These are phyloP conservation scores for Plectosphaerella cucumerina DNA, from an alignment of 2,329 filamentous ascomycete species.

Conservation along the genomic window DNA sequence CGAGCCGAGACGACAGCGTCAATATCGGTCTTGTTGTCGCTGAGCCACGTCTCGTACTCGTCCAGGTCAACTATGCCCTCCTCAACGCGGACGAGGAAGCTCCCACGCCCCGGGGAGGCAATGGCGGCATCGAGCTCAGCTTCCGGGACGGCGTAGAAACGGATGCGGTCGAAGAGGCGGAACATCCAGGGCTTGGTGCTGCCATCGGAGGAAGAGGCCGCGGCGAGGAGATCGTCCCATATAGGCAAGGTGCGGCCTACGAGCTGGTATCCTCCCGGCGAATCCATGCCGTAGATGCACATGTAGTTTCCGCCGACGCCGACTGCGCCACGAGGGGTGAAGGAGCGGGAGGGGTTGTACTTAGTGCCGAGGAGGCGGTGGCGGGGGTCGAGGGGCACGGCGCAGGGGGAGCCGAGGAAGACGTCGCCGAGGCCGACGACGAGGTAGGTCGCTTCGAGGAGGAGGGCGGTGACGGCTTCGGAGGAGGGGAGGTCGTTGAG, in stretches of 20 bases:
- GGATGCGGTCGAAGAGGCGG: conserved; percentile 26
- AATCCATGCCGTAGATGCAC: conserved; percentile 33
- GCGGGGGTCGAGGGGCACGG: conserved; percentile 28
- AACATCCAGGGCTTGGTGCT: conserved; percentile 21
- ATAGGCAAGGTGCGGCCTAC: conserved; percentile 28
- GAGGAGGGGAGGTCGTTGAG: conserved; percentile 24
- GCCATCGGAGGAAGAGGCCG: neutral
- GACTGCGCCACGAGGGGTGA: conserved; percentile 28
- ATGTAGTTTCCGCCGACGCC: conserved; percentile 32
- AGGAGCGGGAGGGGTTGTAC: conserved; percentile 32
- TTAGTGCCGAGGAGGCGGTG: conserved; percentile 30
- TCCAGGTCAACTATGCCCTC: conserved; percentile 23
- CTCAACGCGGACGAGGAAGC: conserved; percentile 19
- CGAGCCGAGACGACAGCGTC: conserved; percentile 13
- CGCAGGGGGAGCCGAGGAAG: conserved; percentile 32
- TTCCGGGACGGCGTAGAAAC: conserved; percentile 24
- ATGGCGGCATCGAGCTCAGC: conserved; percentile 18
- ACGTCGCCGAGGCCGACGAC: conserved; percentile 34
- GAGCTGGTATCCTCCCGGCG: conserved; percentile 32
- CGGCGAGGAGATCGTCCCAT: conserved; percentile 20
- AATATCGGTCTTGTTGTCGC: conserved; percentile 20
- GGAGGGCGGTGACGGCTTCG: conserved; percentile 17
- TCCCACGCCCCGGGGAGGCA: conserved; percentile 4
- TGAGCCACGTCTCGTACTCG: conserved; percentile 26
- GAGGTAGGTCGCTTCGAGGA: conserved; percentile 28